Evolutionary conservation across 495 filamentous ascomycete genomes (phyloP), one percentile per base, ranked within the genome.

Genomic region (Xylaria longipes): DNA sequence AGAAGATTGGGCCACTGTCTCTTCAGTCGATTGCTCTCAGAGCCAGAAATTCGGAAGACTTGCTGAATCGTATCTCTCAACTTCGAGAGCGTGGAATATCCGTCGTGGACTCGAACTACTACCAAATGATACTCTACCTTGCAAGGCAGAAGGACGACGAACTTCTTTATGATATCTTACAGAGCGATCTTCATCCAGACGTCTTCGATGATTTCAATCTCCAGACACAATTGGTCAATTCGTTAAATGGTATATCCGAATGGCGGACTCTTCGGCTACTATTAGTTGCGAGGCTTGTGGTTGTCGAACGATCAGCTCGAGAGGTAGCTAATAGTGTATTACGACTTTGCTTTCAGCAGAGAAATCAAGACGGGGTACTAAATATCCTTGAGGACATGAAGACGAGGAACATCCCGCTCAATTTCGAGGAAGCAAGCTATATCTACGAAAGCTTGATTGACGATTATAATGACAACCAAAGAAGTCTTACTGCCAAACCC

Each of bases 111-210:
- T 90, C 87, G 3, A 81, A 88, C 2, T 96, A 92, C 74, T 81
- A 85, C 1, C 81, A 84, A 35, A 74, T 92, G 14, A 72, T 95
- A 17, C 82, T 86, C 57, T 85, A 87, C 71, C 82, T 93, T 29
- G 89, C 89, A 12, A 72, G 70, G 7, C 82, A 88, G 66, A 83
- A 86, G 7, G 86, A 91, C 17, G 80, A 82, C 1, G 84, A 88
- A 5, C 78, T 91, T 61, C 82, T 95, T 14, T 78, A 85, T 15
- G 84, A 87, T 68, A 75, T 97, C 3, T 75, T 95, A 2, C 74
- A 84, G 29, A 91, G 88, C 63, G 93, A 95, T 74, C 89, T 93
- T 56, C 92, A 96, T 78, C 92, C 92, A 0, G 92, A 94, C 70
- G 84, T 87, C 5, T 88, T 92, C 31, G 92, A 93, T 66, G 89